These are phyloP conservation scores for Fusarium goolgardi DNA, from an alignment of 2,329 filamentous ascomycete genomes.

Conservation along the genomic window DNA sequence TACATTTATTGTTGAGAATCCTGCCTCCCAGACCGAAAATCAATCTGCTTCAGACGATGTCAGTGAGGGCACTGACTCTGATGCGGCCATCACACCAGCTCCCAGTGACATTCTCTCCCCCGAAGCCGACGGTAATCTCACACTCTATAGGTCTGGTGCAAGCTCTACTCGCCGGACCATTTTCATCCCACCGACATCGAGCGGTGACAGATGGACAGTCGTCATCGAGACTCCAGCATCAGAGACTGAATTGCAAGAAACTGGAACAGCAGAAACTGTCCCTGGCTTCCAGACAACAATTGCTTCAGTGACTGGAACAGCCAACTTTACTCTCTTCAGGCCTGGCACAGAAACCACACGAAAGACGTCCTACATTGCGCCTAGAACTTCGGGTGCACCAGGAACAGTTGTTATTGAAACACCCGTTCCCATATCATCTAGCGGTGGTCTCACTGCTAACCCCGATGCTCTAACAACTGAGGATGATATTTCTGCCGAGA, in stretches of 20 bases:
- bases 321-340: conserved; percentile 18
- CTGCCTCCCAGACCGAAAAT: background rate
- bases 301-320: background rate
- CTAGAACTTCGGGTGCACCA: background rate
- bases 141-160: conserved; percentile 11
- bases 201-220: conserved; percentile 4
- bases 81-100: background rate
- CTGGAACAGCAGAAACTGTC: background rate
- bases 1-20: conserved; percentile 6
- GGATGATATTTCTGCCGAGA: background rate
- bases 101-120: background rate
- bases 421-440: background rate
- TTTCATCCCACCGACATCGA: conserved; percentile 16
- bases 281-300: conserved; percentile 13
- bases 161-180: background rate
- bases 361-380: conserved; percentile 3
- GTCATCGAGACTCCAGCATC: conserved; percentile 15
- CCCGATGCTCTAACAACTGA: background rate
- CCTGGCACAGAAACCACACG: background rate
- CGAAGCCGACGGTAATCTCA: background rate
- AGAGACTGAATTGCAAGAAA: conserved; percentile 2
- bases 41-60: background rate
- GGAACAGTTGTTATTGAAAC: conserved; percentile 29
- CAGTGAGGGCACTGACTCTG: background rate
- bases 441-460: background rate